Base-by-base conservation (phyloP, 1,284 basidiomycete species). In the Rhodotorula sp. region DNA sequence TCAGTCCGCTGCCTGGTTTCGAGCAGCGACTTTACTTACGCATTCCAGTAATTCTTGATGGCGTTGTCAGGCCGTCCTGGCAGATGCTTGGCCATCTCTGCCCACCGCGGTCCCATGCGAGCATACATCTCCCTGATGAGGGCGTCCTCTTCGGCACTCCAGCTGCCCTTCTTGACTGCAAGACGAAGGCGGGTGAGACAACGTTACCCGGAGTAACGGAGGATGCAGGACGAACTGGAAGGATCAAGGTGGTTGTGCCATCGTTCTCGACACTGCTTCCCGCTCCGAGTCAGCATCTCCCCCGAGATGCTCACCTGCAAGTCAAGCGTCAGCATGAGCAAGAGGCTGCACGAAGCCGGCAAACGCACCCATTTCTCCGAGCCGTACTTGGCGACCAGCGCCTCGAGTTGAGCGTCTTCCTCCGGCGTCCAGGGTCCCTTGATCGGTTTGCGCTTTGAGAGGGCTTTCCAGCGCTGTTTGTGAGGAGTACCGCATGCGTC, bases 161-260 rank as follows among this genome's bases (percentile, higher is more conserved):
- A 78, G 30, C 73, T 70, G 15, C 64, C 58, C 66, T 77, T 77
- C 60, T 75, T 75, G 70, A 79, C 76, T 77, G 62, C 24, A 48
- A 6, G 51, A 8, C 20, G 29, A 6, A 49, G 17, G n/a, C 4
- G 0, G 9, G 10, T 3, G 9, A 34, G 27, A 47, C n/a, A 29
- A 32, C 17, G 20, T 6, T 24, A 22, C 24, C 15, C 7, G 24
- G 22, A 3, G 7, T 8, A 4, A 52, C n/a, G 2, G 22, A 15
- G 29, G 24, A 32, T 34, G 15, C 5, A 19, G 5, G 22, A 67
- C 76, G 49, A 30, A 77, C 76, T 79, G 30, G 63, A 60, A 2
- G 78, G 78, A 48, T 78, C 72, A 30, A 79, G 63, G 54, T 79
- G 77, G 59, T 79, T 79, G 58, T 79, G 78, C 78, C 78, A 79